phyloP scores from a whole-genome alignment of 1,284 basidiomycete species.

The Golubevia pallescens region DNA sequence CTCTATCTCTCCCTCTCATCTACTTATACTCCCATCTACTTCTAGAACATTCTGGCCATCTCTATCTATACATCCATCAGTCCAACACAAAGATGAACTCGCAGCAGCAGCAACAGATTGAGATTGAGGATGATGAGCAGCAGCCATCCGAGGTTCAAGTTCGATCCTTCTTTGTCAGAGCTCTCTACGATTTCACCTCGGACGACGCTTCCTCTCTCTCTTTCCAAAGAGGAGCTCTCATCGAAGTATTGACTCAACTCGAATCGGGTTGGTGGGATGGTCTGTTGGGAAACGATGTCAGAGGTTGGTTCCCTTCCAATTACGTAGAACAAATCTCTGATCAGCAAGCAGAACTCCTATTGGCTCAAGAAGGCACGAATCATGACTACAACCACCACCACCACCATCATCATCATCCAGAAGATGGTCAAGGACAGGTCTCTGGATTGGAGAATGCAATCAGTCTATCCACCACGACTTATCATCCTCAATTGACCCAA shows the following conservation, averaged over 20 bases:
- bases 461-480: neutral
- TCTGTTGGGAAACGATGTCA: slow-evolving; percentile 70
- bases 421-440: neutral
- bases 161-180: slow-evolving; percentile 88
- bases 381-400: slow-evolving; percentile 13
- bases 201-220: slow-evolving; percentile 85
- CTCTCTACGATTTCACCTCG: slow-evolving; percentile 81
- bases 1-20: too few relatives aligned
- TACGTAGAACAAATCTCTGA: slow-evolving; percentile 83
- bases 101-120: too few relatives aligned
- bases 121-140: too few relatives aligned
- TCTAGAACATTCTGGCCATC: too few relatives aligned
- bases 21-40: too few relatives aligned
- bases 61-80: too few relatives aligned
- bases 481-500: slow-evolving; percentile 12
- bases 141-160: too few relatives aligned
- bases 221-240: slow-evolving; percentile 84
- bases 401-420: slow-evolving; percentile 1
- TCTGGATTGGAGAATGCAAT: neutral
- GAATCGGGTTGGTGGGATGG: slow-evolving; percentile 99
- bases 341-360: slow-evolving; percentile 74
- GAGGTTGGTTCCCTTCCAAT: slow-evolving; percentile 98
- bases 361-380: too few relatives aligned
- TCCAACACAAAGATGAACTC: too few relatives aligned
- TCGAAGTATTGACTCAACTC: slow-evolving; percentile 89